Conservation (phyloP, 2,329 filamentous ascomycete genomes). For the Claviceps purpurea region DNA sequence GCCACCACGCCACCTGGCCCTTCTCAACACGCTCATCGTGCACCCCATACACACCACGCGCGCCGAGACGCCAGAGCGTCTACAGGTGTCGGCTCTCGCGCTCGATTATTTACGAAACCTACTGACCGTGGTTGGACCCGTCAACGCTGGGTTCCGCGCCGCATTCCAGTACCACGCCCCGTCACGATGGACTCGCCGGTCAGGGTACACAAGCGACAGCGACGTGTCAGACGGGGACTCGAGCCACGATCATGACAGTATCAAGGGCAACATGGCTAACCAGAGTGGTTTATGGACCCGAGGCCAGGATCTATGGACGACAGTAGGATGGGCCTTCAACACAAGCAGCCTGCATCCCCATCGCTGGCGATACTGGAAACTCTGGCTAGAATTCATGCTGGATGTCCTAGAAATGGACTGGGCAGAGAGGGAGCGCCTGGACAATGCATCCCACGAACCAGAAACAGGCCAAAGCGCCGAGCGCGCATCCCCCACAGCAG, state of each 20-base stretch:
- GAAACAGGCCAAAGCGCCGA: conserved; percentile 7
- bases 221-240: conserved; percentile 27
- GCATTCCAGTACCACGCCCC: conserved; percentile 54
- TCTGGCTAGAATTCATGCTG: conserved; percentile 69
- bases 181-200: conserved; percentile 16
- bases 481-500: conserved; percentile 12
- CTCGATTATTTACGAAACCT: conserved; percentile 58
- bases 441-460: conserved; percentile 20
- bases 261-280: conserved; percentile 48
- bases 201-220: conserved; percentile 27
- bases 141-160: conserved; percentile 53
- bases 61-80: conserved; percentile 44
- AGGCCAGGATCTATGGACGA: conserved; percentile 81
- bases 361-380: conserved; percentile 70
- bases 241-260: conserved; percentile 34
- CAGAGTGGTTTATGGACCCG: conserved; percentile 56
- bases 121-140: conserved; percentile 49
- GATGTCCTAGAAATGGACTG: conserved; percentile 65
- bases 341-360: conserved; percentile 61
- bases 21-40: conserved; percentile 69
- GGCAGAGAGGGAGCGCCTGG: conserved; percentile 38
- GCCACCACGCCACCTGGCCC: conserved; percentile 56
- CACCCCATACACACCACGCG: conserved; percentile 71
- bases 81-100: conserved; percentile 51
- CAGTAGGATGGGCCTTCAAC: conserved; percentile 85